phyloP scores from a whole-genome alignment of 768 basidiomycete species.

The Amanita thiersii region DNA sequence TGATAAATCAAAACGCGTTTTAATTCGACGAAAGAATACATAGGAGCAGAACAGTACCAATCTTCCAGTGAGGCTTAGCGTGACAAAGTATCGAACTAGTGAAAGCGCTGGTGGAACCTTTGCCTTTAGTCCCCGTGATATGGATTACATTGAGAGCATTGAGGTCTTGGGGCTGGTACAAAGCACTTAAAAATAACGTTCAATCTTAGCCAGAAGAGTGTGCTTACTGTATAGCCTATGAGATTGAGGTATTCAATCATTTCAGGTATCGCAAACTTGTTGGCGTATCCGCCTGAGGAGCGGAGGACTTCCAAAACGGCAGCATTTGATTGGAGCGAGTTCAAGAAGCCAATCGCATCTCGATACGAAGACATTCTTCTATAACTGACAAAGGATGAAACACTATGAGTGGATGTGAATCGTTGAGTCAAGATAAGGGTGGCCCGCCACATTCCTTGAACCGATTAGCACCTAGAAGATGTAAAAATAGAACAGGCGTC shows the following conservation, averaged over 20 bases:
- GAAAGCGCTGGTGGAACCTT: conserved; percentile 96
- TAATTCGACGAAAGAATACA: background rate
- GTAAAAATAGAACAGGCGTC: conserved; percentile 16
- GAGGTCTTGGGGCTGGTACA: conserved; percentile 64
- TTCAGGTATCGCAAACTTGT: conserved; percentile 68
- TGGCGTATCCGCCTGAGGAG: conserved; percentile 56
- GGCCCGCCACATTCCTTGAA: too few species aligned
- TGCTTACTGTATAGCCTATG: conserved; percentile 77
- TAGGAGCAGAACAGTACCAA: conserved; percentile 45
- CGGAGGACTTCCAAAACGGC: conserved; percentile 82
- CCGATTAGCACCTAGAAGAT: conserved; percentile 1
- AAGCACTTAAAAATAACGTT: conserved; percentile 11
- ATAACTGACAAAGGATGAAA: background rate
- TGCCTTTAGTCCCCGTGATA: conserved; percentile 97
- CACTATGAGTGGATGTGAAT: conserved; percentile 12
- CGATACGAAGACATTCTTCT: conserved; percentile 59
- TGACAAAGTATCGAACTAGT: conserved; percentile 79
- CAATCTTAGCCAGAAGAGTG: background rate
- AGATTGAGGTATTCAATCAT: conserved; percentile 85
- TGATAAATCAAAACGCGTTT: conserved; percentile 18
- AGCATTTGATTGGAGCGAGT: conserved; percentile 87
- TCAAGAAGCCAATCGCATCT: conserved; percentile 67
- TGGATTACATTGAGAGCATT: conserved; percentile 90
- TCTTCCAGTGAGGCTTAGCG: conserved; percentile 66
- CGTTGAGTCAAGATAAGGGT: conserved; percentile 17